A percentile compares a stretch with the other conserved stretches of the same genome.
Evolutionary conservation across 2,329 filamentous ascomycete genomes (phyloP).

Genomic region (Erysiphe neolycopersici): DNA sequence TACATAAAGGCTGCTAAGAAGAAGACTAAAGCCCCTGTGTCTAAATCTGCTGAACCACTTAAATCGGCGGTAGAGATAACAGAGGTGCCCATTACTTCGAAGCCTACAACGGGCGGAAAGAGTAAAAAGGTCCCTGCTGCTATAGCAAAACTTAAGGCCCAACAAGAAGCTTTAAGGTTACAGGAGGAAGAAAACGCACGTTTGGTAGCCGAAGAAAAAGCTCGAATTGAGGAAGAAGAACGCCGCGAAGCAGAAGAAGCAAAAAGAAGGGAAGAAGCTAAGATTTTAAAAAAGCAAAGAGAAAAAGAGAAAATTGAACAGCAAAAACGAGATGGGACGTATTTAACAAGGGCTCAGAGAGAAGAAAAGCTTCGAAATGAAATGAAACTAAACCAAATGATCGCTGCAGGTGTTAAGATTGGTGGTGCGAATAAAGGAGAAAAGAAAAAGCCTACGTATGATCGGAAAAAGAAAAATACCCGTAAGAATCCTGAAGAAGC

Average conservation of each 20-base stretch:
- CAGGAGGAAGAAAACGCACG: slow-evolving; percentile 36
- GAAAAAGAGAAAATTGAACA: slow-evolving; percentile 72
- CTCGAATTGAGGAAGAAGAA: slow-evolving; percentile 37
- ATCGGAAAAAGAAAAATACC: slow-evolving; percentile 48
- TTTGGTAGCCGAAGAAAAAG: slow-evolving; percentile 33
- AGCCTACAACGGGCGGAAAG: slow-evolving; percentile 32
- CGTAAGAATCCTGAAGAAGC: slow-evolving; percentile 21
- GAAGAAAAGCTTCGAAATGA: slow-evolving; percentile 59
- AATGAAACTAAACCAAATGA: slow-evolving; percentile 61
- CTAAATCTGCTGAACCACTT: slow-evolving; percentile 25
- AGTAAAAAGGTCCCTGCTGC: slow-evolving; percentile 71
- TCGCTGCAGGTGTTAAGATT: slow-evolving; percentile 49
- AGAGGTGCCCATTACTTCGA: slow-evolving; percentile 17
- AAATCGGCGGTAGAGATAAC: slow-evolving; percentile 21
- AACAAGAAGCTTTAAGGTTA: slow-evolving; percentile 50
- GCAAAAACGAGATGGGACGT: slow-evolving; percentile 69
- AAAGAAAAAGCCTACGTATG: slow-evolving; percentile 49
- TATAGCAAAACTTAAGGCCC: slow-evolving; percentile 47
- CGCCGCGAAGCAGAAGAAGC: slow-evolving; percentile 36
- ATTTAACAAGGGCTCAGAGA: slow-evolving; percentile 62
- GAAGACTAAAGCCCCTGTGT: slow-evolving; percentile 22
- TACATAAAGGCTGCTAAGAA: slow-evolving; percentile 51
- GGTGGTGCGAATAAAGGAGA: slow-evolving; percentile 27
- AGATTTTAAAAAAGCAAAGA: slow-evolving; percentile 54
- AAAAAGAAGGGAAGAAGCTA: slow-evolving; percentile 44